Conservation (phyloP, 2,329 filamentous ascomycete genomes). For the Botrytis elliptica region DNA sequence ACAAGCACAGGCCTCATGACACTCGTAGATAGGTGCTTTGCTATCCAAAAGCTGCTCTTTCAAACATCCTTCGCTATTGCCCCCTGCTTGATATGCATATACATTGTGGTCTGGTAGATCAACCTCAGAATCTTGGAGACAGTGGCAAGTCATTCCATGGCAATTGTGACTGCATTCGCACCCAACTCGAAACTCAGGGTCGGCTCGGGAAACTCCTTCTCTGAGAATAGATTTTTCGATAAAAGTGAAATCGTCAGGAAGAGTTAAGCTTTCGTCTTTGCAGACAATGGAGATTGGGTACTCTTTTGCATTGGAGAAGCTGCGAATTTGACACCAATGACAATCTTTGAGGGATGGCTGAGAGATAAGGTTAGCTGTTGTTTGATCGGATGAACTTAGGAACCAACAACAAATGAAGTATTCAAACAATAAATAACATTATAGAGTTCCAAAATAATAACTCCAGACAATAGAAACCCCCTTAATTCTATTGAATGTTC, state of each 20-base stretch:
- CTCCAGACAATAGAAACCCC: background rate
- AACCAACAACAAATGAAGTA: background rate
- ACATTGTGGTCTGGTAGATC: conserved; percentile 23
- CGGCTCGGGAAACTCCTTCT: conserved; percentile 58
- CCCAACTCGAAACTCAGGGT: conserved; percentile 63
- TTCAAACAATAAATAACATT: background rate
- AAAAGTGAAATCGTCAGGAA: conserved; percentile 66
- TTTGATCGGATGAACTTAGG: background rate
- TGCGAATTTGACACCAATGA: conserved; percentile 53
- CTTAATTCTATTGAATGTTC: background rate
- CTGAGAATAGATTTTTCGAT: conserved; percentile 61
- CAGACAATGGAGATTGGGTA: conserved; percentile 66
- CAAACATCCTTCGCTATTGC: conserved; percentile 52
- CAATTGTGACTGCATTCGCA: conserved; percentile 67
- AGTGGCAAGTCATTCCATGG: conserved; percentile 66
- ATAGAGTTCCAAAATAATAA: background rate
- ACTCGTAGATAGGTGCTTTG: conserved; percentile 72
- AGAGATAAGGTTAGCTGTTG: conserved; percentile 1
- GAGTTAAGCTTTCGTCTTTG: conserved; percentile 52
- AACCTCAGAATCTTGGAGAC: conserved; percentile 58
- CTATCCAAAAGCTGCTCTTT: conserved; percentile 52
- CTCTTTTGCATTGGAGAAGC: conserved; percentile 49
- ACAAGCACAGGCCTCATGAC: conserved; percentile 70
- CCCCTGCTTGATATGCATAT: conserved; percentile 53
- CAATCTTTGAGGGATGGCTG: conserved; percentile 19